Conservation (phyloP, 2,329 filamentous ascomycete species). For the Monosporascus cannonballus region DNA sequence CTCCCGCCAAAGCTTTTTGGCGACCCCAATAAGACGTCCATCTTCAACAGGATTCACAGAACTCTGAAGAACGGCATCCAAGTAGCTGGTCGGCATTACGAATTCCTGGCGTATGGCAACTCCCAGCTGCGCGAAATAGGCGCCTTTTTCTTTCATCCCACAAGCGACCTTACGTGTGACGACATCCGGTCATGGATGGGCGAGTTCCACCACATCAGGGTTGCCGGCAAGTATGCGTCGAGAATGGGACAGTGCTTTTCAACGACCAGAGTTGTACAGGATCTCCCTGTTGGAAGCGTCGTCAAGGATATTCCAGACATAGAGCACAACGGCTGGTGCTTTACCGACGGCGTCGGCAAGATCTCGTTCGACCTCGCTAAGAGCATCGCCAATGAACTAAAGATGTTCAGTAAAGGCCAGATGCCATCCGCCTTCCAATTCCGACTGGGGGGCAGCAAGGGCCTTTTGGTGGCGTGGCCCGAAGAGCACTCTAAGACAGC, state of each 20-base stretch:
- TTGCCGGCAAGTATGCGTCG: slow-evolving; percentile 85
- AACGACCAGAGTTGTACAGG: slow-evolving; percentile 71
- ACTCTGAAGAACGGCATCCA: slow-evolving; percentile 71
- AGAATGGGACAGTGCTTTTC: slow-evolving; percentile 94
- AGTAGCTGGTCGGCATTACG: slow-evolving; percentile 75
- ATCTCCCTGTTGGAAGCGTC: slow-evolving; percentile 52
- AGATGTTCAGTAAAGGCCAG: slow-evolving; percentile 45
- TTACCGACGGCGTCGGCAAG: slow-evolving; percentile 90
- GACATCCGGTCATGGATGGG: slow-evolving; percentile 86
- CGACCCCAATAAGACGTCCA: slow-evolving; percentile 46
- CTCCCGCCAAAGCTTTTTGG: slow-evolving; percentile 17
- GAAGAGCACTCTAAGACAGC: slow-evolving; percentile 30
- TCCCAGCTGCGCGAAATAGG: slow-evolving; percentile 90
- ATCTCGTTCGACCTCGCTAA: slow-evolving; percentile 75
- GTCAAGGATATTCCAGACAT: slow-evolving; percentile 65
- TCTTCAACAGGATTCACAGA: slow-evolving; percentile 69
- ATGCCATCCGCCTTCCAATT: slow-evolving; percentile 86
- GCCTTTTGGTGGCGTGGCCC: slow-evolving; percentile 72
- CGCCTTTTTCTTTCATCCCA: slow-evolving; percentile 85
- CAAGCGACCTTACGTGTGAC: slow-evolving; percentile 59
- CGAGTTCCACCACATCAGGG: slow-evolving; percentile 70
- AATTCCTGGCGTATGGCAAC: slow-evolving; percentile 91
- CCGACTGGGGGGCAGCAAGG: slow-evolving; percentile 87
- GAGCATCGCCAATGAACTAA: slow-evolving; percentile 66
- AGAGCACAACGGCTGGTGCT: slow-evolving; percentile 60